Evolutionary conservation across 2,329 filamentous ascomycete species (phyloP), one percentile per base, ranked within the genome.

Genomic region (Pseudopyrenochaeta lycopersici): DNA sequence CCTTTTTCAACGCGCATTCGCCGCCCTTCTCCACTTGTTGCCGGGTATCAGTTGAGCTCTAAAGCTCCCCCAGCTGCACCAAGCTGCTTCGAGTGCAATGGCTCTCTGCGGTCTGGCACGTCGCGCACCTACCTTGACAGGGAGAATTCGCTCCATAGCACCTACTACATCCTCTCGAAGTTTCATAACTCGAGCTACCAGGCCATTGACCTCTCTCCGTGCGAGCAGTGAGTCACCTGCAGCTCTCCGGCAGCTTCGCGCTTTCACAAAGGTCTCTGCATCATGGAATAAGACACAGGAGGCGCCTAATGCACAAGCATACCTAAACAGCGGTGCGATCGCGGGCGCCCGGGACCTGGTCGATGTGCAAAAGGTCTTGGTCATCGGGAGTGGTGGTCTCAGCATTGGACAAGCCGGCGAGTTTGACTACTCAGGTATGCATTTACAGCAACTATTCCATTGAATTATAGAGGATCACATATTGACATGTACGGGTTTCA

Each of bases 391-490:
- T 80, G 94, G 94, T 81, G 94, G 94, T 78, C 85, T 98, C 67
- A 92, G 91, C 76, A 98, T 98, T 85, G 94, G 94, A 61, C 94
- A 98, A 80, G 94, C 94, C 63, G 94, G 94, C 81, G 94, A 98
- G 82, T 98, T 98, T 71, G 94, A 98, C 80, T 98, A 98, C 79
- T 98, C 95, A 77, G 94, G 92, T 96, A 83, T 60, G 63, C 39
- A 55, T 32, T 56, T 12, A 30, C 18, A 30, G 36, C 14, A 31
- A 29, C 31, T 7, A 38, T 45, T 7, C 29, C 38, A 20, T 7
- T n/a, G n/a, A 10, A 38, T 51, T 6, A 31, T 11, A 1, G 23
- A 46, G 38, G 18, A 32, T 11, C 15, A 14, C 49, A 49, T 60
- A 46, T 63, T 74, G 11, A 73, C 38, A 31, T 9, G 12, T 6